Percentiles rank a stretch among this genome's conserved stretches.
These are phyloP conservation scores for Botrytis squamosa DNA, from an alignment of 2,329 filamentous ascomycete genomes.

Conservation along the genomic window DNA sequence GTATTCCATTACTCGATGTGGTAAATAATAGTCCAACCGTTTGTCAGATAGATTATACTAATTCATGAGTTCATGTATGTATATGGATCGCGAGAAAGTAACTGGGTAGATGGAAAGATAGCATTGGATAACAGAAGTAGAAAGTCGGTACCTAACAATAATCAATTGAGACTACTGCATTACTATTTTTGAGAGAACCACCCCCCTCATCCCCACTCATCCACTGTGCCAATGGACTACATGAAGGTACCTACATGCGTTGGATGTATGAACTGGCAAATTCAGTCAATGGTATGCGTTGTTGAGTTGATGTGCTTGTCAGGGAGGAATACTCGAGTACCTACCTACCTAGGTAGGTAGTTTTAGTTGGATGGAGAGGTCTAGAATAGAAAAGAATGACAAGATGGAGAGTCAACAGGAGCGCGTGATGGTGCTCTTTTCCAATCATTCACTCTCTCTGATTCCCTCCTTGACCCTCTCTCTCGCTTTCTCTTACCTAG, in stretches of 20 bases:
- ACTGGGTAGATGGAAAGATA: background rate
- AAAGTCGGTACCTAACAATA: background rate
- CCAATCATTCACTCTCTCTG: background rate
- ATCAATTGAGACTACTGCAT: background rate
- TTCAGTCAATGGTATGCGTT: background rate
- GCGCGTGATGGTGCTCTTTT: background rate
- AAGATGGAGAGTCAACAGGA: background rate
- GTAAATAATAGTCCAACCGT: background rate
- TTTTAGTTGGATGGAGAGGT: background rate
- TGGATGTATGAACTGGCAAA: background rate
- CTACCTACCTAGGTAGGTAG: background rate
- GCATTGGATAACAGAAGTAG: background rate
- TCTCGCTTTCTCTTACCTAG: background rate
- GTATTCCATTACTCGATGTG: background rate
- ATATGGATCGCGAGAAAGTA: background rate
- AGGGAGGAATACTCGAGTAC: background rate
- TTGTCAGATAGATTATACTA: background rate
- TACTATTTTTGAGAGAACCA: conserved; percentile 1
- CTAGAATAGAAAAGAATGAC: background rate
- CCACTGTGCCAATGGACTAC: conserved; percentile 3
- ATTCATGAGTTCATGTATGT: background rate
- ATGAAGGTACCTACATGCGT: background rate
- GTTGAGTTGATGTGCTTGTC: conserved; percentile 6
- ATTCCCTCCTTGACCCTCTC: background rate
- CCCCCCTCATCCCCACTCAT: background rate